Percentiles rank a stretch among this genome's conserved stretches.
These are phyloP conservation scores for Dothiorella sarmentorum DNA, from an alignment of 2,329 filamentous ascomycete species.

Conservation along the genomic window DNA sequence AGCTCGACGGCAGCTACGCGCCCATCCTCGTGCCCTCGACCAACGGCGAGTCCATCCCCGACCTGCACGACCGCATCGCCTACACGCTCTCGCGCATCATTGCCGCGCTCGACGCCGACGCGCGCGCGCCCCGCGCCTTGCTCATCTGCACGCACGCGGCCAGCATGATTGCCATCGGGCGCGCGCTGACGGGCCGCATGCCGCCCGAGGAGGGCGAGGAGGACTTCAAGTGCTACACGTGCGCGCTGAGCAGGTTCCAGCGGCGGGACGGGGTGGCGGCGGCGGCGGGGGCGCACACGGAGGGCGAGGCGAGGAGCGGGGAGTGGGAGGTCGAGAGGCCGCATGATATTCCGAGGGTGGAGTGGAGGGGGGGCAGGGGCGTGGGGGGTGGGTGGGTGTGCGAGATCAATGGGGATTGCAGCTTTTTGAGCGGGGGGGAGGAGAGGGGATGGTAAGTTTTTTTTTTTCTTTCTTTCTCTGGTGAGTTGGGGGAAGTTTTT, in stretches of 20 bases:
- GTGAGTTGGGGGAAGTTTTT: neutral
- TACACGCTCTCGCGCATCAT: slow-evolving; percentile 69
- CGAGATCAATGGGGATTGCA: slow-evolving; percentile 77
- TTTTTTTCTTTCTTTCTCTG: neutral
- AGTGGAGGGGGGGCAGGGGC: slow-evolving; percentile 59
- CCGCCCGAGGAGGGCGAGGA: slow-evolving; percentile 68
- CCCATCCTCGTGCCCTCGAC: slow-evolving; percentile 65
- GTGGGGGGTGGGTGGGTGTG: slow-evolving; percentile 78
- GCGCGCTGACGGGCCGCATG: slow-evolving; percentile 74
- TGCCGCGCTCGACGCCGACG: slow-evolving; percentile 62
- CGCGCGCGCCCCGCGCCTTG: slow-evolving; percentile 64
- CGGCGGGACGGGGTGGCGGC: slow-evolving; percentile 36
- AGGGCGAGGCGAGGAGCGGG: slow-evolving; percentile 20
- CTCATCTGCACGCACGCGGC: slow-evolving; percentile 89
- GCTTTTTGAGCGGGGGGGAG: slow-evolving; percentile 72
- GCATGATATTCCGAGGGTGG: slow-evolving; percentile 40
- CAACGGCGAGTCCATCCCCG: slow-evolving; percentile 73
- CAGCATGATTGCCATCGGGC: slow-evolving; percentile 78
- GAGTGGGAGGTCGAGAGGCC: slow-evolving; percentile 30
- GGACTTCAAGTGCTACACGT: slow-evolving; percentile 84
- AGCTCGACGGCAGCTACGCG: slow-evolving; percentile 55
- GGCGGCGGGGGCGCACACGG: slow-evolving; percentile 18
- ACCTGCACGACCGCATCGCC: slow-evolving; percentile 77
- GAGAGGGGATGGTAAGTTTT: slow-evolving; percentile 77
- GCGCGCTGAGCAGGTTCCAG: slow-evolving; percentile 69